A percentile compares a stretch with the other conserved stretches of the same genome.
Evolutionary conservation across 371 early-diverging fungal genomes (phyloP).

Genomic region (Cokeromyces recurvatus): DNA sequence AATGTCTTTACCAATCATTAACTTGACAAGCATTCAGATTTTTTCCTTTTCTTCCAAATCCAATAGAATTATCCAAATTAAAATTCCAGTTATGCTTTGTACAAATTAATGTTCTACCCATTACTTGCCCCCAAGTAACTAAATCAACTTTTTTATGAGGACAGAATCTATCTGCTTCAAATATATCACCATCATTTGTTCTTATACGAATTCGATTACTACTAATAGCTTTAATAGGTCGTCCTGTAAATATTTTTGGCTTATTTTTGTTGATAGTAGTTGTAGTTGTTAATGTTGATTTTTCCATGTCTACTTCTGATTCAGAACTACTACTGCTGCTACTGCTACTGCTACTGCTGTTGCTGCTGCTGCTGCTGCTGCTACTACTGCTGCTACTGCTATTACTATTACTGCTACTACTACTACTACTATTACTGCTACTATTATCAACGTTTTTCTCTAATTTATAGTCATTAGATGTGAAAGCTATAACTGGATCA

Average conservation of each 20-base stretch:
- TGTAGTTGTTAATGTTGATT: not conserved
- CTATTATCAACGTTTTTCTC: not conserved
- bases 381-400: constrained; percentile 14
- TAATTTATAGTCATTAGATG: not conserved
- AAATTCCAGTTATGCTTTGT: constrained; percentile 69
- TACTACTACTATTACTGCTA: constrained; percentile 19
- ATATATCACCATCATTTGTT: constrained; percentile 47
- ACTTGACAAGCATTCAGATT: constrained; percentile 58
- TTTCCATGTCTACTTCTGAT: not conserved
- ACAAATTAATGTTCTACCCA: constrained; percentile 55
- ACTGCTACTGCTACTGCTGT: constrained; percentile 15
- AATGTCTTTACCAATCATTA: constrained; percentile 50
- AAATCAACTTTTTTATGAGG: constrained; percentile 68
- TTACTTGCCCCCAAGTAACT: constrained; percentile 56
- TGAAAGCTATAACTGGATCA: constrained; percentile 1
- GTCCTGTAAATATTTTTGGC: constrained; percentile 20
- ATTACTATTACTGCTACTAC: constrained; percentile 18
- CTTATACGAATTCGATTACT: constrained; percentile 54
- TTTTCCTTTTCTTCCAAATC: constrained; percentile 37
- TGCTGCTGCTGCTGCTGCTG: constrained; percentile 9
- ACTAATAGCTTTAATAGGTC: constrained; percentile 38
- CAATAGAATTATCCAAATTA: constrained; percentile 39
- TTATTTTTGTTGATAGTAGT: not conserved
- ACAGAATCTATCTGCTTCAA: constrained; percentile 64
- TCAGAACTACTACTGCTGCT: constrained; percentile 22